Base-by-base conservation (phyloP, 192 early-diverging fungal species). In the Spinellus fusiger region DNA sequence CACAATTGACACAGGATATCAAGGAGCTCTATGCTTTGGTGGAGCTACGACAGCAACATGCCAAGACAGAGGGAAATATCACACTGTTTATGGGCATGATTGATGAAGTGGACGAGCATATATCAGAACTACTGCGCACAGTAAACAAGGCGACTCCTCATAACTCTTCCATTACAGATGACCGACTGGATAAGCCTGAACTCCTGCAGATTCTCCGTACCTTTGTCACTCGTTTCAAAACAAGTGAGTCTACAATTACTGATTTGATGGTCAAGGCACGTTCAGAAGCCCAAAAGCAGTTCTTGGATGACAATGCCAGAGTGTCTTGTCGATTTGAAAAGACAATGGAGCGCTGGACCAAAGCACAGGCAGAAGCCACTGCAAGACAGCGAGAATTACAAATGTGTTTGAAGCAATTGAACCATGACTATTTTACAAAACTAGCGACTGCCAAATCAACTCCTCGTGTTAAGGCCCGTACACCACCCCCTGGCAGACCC, bases 341-440 rank as follows among this genome's bases (percentile, higher is more conserved):
- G 2, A 64, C 70, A 0, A 65, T 64, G 4, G 78, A 81, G 49
- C 66, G 71, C 35, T 83, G 78, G 78, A 48, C 62, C 25, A 69
- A 69, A 29, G 56, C 73, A 10, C 69, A 76, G 56, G 50, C 49
- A 9, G 50, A 59, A 15, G 70, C 77, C 5, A 18, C 64, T 10
- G 65, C 74, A 28, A 74, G 75, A 62, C 70, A 64, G 57, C 67
- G 80, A 35, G 78, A 78, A 49, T 56, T 83, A 16, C 62, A 61
- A 29, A 37, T 44, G 37, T 70, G 69, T 60, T 65, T 70, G 12
- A 52, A 70, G 38, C 48, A 59, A 49, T 46, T 70, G 20, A 62
- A 70, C 18, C 62, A 70, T 56, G 62, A 64, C 54, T 70, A 59
- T 46, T 70, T 64, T 61, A 61, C 65, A 16, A 67, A 67, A 47